phyloP scores from a whole-genome alignment of 1,139 yeast species.

The Debaryomycetaceae sp. region DNA sequence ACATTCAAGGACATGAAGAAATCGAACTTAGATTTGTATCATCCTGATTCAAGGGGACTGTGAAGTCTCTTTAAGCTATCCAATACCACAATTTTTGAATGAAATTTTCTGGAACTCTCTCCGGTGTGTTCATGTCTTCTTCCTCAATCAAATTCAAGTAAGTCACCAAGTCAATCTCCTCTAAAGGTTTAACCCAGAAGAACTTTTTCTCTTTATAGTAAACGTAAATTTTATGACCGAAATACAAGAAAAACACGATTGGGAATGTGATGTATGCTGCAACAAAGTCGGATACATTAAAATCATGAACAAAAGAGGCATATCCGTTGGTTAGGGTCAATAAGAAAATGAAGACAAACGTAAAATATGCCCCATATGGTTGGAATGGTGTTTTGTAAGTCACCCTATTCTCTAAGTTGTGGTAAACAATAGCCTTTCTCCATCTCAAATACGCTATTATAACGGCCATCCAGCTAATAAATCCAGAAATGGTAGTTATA shows the following conservation, averaged over 20 bases:
- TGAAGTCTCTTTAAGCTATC: too few relatives aligned
- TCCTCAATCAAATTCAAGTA: slow-evolving; percentile 30
- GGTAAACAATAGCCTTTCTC: slow-evolving; percentile 37
- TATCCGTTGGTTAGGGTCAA: slow-evolving; percentile 47
- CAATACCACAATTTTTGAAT: too few relatives aligned
- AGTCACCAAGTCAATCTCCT: slow-evolving; percentile 30
- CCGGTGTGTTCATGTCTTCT: slow-evolving; percentile 11
- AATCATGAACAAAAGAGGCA: slow-evolving; percentile 43
- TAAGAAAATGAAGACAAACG: slow-evolving; percentile 33
- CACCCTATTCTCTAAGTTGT: slow-evolving; percentile 30
- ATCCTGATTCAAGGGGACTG: too few relatives aligned
- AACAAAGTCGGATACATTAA: slow-evolving; percentile 39
- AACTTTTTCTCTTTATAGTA: not conserved
- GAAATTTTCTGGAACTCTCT: too few relatives aligned
- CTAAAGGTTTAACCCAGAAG: slow-evolving; percentile 24
- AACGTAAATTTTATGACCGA: not conserved
- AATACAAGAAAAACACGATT: slow-evolving; percentile 5
- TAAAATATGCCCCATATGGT: slow-evolving; percentile 39
- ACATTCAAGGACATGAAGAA: too few relatives aligned
- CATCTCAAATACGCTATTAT: slow-evolving; percentile 37
- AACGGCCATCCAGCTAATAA: slow-evolving; percentile 39
- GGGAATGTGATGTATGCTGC: slow-evolving; percentile 47
- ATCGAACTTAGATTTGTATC: too few relatives aligned
- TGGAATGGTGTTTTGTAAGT: slow-evolving; percentile 38
- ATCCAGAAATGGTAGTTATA: slow-evolving; percentile 43